Conservation (phyloP, 192 early-diverging fungal species). For the Coemansia sp. region DNA sequence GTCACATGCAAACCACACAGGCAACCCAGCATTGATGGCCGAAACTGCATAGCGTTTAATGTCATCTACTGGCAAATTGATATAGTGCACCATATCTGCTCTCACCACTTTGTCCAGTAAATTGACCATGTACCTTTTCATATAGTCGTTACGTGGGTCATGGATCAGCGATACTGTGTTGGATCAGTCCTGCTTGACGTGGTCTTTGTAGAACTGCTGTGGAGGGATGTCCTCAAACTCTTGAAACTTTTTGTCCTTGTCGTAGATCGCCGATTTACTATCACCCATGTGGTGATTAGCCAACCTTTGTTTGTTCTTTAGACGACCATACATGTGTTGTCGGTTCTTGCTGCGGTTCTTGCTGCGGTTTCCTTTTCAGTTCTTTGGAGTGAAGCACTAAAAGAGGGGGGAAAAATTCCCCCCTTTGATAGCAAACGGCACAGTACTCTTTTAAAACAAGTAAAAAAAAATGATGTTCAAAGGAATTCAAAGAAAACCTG, state of each 20-base stretch:
- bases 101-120: slow-evolving; percentile 74
- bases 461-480: neutral
- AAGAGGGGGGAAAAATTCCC: neutral
- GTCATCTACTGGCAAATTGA: slow-evolving; percentile 61
- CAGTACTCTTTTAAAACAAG: neutral
- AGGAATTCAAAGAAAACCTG: neutral
- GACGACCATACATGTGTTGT: too few relatives aligned
- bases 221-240: slow-evolving; percentile 62
- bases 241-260: slow-evolving; percentile 73
- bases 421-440: neutral
- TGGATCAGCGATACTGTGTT: slow-evolving; percentile 71
- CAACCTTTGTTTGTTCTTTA: too few relatives aligned
- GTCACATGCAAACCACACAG: slow-evolving; percentile 81
- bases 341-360: too few relatives aligned
- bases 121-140: slow-evolving; percentile 68
- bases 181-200: slow-evolving; percentile 61
- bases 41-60: slow-evolving; percentile 65
- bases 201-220: slow-evolving; percentile 63
- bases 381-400: neutral
- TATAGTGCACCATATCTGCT: slow-evolving; percentile 66
- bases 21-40: slow-evolving; percentile 63
- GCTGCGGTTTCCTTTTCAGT: too few relatives aligned
- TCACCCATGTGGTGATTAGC: too few relatives aligned
- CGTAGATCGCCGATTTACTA: slow-evolving; percentile 60
- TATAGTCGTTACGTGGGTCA: slow-evolving; percentile 69